Base-by-base conservation (phyloP, 805 yeast genomes). In the Ogataea zsoltii region DNA sequence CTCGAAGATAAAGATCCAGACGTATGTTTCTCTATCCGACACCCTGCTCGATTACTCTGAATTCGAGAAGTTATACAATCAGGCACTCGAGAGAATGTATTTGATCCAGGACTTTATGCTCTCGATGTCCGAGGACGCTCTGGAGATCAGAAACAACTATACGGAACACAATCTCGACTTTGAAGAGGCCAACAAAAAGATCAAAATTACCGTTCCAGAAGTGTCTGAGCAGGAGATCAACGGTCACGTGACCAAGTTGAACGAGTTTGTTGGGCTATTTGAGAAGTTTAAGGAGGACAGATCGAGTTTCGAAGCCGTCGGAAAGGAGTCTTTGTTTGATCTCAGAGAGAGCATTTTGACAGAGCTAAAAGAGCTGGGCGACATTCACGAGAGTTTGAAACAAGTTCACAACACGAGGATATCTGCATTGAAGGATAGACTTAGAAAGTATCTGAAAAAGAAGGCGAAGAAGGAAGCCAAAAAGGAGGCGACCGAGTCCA, bases 161-260 rank as follows among this genome's bases (percentile, higher is more conserved):
- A 71, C 72, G 3, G 68, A 67, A 2, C 62, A 69, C 17, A 77
- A 72, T 0, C 57, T 82, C 19, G 78, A 82, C 54, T 79, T 75
- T 48, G 78, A 75, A 28, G 70, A 72, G 43, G 82, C 79, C 54
- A 75, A 74, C 47, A 65, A 68, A 29, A 71, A 76, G 49, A 58
- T 80, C 37, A 72, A 70, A 42, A 35, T 61, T 19, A 53, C 59
- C n/a, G 48, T 50, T 11, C 61, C 65, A 14, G 60, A 56, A 14
- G 34, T 59, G 2, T 54, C 55, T 7, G 63, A 61, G 42, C 48
- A 45, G 12, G 61, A 65, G 10, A 57, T 69, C 26, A 63, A 68
- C 28, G 38, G 40, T 1, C 48, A 50, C 1, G 57, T 64, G 40
- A 51, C 53, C 17, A 54, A 53, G 3, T 42, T 70, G 15, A 57